Evolutionary conservation across 352 stramenopile genomes (phyloP).

Genomic region (Globisporangium camurandrum): DNA sequence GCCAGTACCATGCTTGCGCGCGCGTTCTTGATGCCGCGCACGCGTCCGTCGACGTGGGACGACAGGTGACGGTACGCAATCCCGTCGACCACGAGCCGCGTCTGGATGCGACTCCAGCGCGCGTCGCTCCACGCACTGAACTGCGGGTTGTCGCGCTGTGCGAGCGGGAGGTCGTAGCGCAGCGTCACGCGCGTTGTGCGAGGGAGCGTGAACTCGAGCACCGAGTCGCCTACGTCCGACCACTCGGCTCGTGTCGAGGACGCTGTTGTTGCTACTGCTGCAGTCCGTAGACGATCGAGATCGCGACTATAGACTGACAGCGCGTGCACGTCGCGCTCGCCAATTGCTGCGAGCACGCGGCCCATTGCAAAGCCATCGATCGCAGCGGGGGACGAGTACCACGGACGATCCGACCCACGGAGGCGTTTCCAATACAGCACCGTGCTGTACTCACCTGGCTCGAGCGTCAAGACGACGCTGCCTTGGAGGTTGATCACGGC

Average conservation of each 20-base stretch:
- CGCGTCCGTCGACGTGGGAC: constrained; percentile 52
- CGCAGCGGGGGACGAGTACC: constrained; percentile 48
- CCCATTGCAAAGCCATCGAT: constrained; percentile 72
- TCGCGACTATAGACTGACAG: constrained; percentile 55
- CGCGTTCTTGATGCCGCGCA: constrained; percentile 68
- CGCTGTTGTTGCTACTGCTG: constrained; percentile 5
- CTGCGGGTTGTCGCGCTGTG: constrained; percentile 64
- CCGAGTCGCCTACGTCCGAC: constrained; percentile 71
- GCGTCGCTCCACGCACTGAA: constrained; percentile 42
- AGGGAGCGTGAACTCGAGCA: constrained; percentile 61
- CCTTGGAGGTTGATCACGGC: constrained; percentile 45
- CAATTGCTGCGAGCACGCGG: constrained; percentile 41
- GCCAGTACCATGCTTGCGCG: constrained; percentile 57
- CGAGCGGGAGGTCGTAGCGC: constrained; percentile 68
- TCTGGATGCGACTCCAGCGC: constrained; percentile 49
- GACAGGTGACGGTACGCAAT: constrained; percentile 60
- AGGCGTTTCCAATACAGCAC: constrained; percentile 56
- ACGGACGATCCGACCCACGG: constrained; percentile 35
- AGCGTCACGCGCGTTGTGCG: constrained; percentile 47
- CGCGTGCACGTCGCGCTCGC: constrained; percentile 30
- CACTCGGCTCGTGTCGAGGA: too few relatives aligned
- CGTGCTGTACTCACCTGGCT: constrained; percentile 55
- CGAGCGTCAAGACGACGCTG: constrained; percentile 53
- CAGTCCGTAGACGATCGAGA: constrained; percentile 28
- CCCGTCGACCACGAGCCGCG: constrained; percentile 56